Evolutionary conservation across 2,329 filamentous ascomycete genomes (phyloP).

Genomic region (Botrytis byssoidea): DNA sequence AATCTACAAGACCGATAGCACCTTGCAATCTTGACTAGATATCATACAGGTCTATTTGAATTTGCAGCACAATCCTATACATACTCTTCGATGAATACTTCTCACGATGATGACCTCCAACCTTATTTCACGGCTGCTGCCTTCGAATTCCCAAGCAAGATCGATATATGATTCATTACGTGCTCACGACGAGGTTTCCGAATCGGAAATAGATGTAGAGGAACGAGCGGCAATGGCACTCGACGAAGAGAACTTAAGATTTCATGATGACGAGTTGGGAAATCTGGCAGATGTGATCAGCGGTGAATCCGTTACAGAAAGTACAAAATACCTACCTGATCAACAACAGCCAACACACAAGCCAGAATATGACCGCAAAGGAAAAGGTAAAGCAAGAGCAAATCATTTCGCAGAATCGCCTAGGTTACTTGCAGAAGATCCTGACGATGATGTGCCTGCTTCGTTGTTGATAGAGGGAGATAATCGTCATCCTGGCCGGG

Average conservation of each 20-base stretch:
- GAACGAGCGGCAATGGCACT: constrained; percentile 37
- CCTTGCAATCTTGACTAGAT: neutral
- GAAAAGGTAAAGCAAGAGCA: constrained; percentile 20
- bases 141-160: constrained; percentile 35
- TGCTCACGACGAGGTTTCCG: constrained; percentile 36
- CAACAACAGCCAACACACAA: constrained; percentile 23
- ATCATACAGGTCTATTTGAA: neutral
- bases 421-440: constrained; percentile 38
- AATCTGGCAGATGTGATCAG: constrained; percentile 35
- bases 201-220: constrained; percentile 39
- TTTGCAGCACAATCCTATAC: neutral
- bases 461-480: constrained; percentile 61
- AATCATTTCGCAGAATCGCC: constrained; percentile 38
- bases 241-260: constrained; percentile 40
- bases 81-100: neutral
- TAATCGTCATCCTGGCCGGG: constrained; percentile 34
- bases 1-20: constrained; percentile 28
- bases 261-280: constrained; percentile 38
- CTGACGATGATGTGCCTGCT: constrained; percentile 57
- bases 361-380: neutral
- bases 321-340: constrained; percentile 35
- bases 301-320: constrained; percentile 38
- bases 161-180: constrained; percentile 41
- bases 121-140: constrained; percentile 38
- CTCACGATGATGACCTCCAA: constrained; percentile 39